Conservation (phyloP, 345 rosid species). For the Boechera retrofracta region DNA sequence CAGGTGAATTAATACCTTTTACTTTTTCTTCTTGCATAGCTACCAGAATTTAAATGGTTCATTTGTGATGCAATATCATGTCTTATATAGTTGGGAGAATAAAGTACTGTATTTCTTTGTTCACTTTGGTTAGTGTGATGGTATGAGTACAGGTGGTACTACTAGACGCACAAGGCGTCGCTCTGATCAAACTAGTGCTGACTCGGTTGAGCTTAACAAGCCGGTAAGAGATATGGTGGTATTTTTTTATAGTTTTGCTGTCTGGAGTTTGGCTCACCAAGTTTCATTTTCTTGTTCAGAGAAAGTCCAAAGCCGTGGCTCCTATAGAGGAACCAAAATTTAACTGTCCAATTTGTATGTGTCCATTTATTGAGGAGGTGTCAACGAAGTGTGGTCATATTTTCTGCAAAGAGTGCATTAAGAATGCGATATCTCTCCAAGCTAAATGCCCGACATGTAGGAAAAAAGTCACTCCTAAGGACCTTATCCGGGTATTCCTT, state of each 20-base stretch:
- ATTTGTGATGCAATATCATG: background rate
- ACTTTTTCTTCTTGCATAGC: background rate
- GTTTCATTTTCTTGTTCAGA: slow-evolving; percentile 14
- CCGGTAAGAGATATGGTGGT: slow-evolving; percentile 24
- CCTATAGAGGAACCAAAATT: slow-evolving; percentile 75
- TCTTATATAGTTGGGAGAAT: slow-evolving; percentile 4
- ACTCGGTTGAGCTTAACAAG: slow-evolving; percentile 5
- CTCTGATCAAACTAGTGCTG: slow-evolving; percentile 33
- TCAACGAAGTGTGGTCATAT: slow-evolving; percentile 98
- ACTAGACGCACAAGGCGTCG: slow-evolving; percentile 19
- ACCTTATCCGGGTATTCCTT: slow-evolving; percentile 85
- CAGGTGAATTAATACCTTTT: slow-evolving; percentile 53
- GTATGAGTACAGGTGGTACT: slow-evolving; percentile 28
- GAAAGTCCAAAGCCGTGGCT: slow-evolving; percentile 45
- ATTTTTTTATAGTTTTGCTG: background rate
- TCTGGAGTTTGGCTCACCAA: slow-evolving; percentile 25
- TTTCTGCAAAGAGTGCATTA: slow-evolving; percentile 81
- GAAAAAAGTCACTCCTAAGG: slow-evolving; percentile 65
- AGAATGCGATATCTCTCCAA: slow-evolving; percentile 60
- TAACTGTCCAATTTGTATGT: slow-evolving; percentile 91
- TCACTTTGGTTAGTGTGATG: slow-evolving; percentile 32
- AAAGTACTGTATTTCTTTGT: background rate
- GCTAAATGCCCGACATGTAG: slow-evolving; percentile 90
- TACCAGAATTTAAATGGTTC: background rate
- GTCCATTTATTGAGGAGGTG: slow-evolving; percentile 70